Evolutionary conservation across 2,329 filamentous ascomycete genomes (phyloP), one percentile per base, ranked within the genome.

Genomic region (Talaromyces rugulosus): DNA sequence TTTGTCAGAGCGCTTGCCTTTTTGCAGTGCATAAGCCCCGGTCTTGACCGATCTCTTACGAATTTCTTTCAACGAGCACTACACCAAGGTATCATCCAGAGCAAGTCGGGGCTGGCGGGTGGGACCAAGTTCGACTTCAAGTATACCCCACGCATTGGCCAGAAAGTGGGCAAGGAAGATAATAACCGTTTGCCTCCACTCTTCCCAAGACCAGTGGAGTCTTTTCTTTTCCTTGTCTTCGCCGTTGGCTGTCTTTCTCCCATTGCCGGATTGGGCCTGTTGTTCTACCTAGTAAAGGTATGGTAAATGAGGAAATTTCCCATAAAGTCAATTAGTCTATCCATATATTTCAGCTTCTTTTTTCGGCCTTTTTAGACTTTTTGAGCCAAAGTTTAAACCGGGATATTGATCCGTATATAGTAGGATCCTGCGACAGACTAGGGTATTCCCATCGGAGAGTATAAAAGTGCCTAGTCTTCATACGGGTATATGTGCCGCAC

Each of bases 81-180:
- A 6, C 70, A 76, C 56, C 50, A 62, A 6, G 67, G 64, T 4
- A 64, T 77, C 5, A 72, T 76, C 14, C 60, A 69, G 28, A 72
- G 72, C 30, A 71, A 71, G 2, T 66, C 75, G 1, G 66, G 66
- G n/a, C 56, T 58, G 4, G 27, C 23, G 5, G 56, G 56, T n/a
- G 56, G 56, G 2, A 72, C 71, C 1, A 71, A 69, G 33, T 69
- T 76, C 54, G 68, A 72, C 27, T 75, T 76, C 60, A 75, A 73
- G 62, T 67, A 76, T 56, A 60, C 74, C 0, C 74, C 74, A 8
- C 47, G 59, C 1, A 14, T 59, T 33, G 59, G 61, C 18, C 63
- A 63, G 28, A 58, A 40, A 12, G 36, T 27, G 5, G 54, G 34
- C n/a, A 23, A 36, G 8, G 54, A 56, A 14, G n/a, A 18, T 47